Base-by-base conservation (phyloP, 2,329 filamentous ascomycete species). In the Balansia obtecta region DNA sequence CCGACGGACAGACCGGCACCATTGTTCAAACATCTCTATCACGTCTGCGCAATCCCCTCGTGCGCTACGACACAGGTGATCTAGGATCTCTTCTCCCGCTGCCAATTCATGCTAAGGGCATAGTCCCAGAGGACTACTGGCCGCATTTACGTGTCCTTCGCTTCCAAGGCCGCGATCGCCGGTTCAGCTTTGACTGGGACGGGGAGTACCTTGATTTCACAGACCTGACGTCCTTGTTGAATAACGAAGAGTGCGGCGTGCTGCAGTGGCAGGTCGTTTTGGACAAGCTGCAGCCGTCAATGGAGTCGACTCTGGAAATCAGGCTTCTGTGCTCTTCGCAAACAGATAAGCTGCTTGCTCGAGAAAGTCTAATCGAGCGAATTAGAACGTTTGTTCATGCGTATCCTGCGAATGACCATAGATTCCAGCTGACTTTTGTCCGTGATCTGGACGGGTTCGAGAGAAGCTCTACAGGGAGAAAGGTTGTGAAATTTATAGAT, bases 251-350 rank as follows among this genome's bases (percentile, higher is more conserved):
- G 2, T 61, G 52, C 4, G 63, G 63, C 0, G 48, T 73, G 2
- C 48, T 73, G 0, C 65, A 73, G 40, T 73, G 69, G 68, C 70
- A 74, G 52, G 55, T 71, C 1, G 61, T 73, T 3, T 42, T 71
- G 4, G 54, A 60, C 12, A 61, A 56, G 46, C 48, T 64, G 42
- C 55, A 61, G 13, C 57, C 55, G 1, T 57, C 59, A 0, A 15
- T 55, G 48, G 63, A 65, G 9, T 48, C 53, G 1, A 54, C 44
- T 0, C 52, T 59, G 0, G 56, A 69, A 54, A 38, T 60, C 8
- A 49, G 63, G 6, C 20, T 69, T 50, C 49, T 70, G n/a, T 43
- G 57, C 43, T 50, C 22, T 44, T 42, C 13, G 39, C 22, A 27
- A 27, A 27, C 22, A 4, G 22, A 27, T 27, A 27, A 27, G 22